Evolutionary conservation across 163 green algal species (phyloP), one percentile per base, ranked within the genome.

Genomic region (Trebouxia gelatinosa): DNA sequence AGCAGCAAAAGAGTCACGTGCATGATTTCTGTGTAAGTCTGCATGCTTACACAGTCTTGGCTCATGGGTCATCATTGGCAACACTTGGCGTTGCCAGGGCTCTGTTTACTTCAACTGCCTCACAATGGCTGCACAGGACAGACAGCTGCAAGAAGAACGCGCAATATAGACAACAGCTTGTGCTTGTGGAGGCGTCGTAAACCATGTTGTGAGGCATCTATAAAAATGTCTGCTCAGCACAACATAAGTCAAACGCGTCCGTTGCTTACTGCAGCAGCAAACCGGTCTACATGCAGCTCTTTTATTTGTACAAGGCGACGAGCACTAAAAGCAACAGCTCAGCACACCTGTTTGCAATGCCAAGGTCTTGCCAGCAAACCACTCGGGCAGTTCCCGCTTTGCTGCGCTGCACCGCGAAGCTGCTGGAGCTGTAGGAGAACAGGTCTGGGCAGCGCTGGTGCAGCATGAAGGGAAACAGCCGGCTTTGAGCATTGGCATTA

Each of bases 351-450:
- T 76, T 76, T 5, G 31, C n/a, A 28, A 76, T 62, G 29, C 68
- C 68, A 3, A 76, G 43, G n/a, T 76, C 68, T 29, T 76, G 68
- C 68, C 68, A 76, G 40, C 68, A 76, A 37, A 76, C 68, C 29
- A 76, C 68, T 32, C 68, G 40, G 6, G 40, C 68, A 76, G 68
- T 76, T 5, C 40, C 29, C 17, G 68, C 68, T 43, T 76, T 76
- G 68, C 40, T 61, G 13, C 68, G 40, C n/a, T 76, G 68, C 28
- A 62, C 68, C 48, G 40, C 19, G 29, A 59, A 76, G 68, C 48
- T 62, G 40, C 68, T 43, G 21, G 68, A n/a, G 43, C 21, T 19
- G 5, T 46, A 59, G n/a, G 43, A 62, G 43, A 76, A 76, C 2
- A 76, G 40, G 19, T 76, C 68, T 4, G 68, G 39, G 17, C 40